Base-by-base conservation (phyloP, 352 stramenopile species). In the Globisporangium perplexum region DNA sequence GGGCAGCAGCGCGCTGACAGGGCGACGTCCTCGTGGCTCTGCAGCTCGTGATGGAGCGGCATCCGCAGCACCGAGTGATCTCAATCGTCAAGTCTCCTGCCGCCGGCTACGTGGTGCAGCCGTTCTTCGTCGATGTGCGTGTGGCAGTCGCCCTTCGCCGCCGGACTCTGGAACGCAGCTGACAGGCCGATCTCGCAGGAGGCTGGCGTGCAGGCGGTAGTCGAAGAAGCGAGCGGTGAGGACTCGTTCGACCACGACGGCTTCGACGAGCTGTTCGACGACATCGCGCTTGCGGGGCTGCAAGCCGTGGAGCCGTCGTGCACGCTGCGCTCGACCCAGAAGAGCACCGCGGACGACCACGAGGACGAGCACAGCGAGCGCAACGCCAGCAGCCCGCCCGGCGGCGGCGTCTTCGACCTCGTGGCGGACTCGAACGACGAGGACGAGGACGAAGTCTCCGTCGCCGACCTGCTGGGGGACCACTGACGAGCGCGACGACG, bases 1-100 rank as follows among this genome's bases (percentile, higher is more conserved):
- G 24, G 59, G n/a, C n/a, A n/a, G n/a, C n/a, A n/a, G 55, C 7
- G 20, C 7, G 45, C 30, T 57, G 33, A 58, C 47, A 52, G 14
- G n/a, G 15, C 31, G 11, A 23, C 26, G 26, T 45, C 17, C 30
- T 10, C 31, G 22, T 39, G 10, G 3, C 10, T 35, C 22, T 22
- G 10, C 51, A 90, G 80, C 69, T 89, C 22, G 60, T 88, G 10
- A 66, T 91, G 46, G 81, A 92, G 55, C 72, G 73, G 12, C 72
- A 88, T 55, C 53, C 65, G 6, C 30, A 63, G 22, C 63, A 72
- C 56, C 72, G 77, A 3, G 71, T 65, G 15, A 76, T 92, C 23
- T 72, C 69, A 15, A 72, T 90, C 43, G 70, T 75, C 47, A 92
- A 90, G 62, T 84, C 71, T 38, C 73, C 79, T 17, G 69, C 69